Evolutionary conservation across 305 asterid genomes (phyloP), one percentile per base, ranked within the genome.

Genomic region (Fraxinus velutina): DNA sequence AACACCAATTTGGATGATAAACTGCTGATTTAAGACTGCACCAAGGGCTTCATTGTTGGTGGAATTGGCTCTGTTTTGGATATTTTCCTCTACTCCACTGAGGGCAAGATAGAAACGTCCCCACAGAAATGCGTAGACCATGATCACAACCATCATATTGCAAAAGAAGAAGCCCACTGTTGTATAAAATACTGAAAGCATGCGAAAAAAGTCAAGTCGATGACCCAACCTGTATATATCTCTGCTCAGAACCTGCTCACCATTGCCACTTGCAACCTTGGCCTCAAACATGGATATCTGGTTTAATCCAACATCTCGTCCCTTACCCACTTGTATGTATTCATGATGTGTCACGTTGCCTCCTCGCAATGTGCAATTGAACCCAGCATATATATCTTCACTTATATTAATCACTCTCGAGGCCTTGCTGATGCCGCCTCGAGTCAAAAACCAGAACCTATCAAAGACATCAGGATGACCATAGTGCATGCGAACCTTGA

Each of bases 221-320:
- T 95, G 99, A 70, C 99, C 99, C 87, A 95, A 86, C 83, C 99
- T 78, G 82, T 95, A 95, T 44, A 95, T 91, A 84, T 95, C 99
- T 84, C 99, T 85, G 88, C 99, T 95, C 91, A 95, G 85, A 30
- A 89, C 92, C 88, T 94, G 98, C 86, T 94, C 98, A 4, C 98
- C 98, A 8, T 94, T 94, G 73, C 98, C 98, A 83, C 97, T 90
- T 0, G 98, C 97, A 82, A 95, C 98, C 83, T 95, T 95, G 39
- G 99, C 99, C 90, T 95, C 99, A 76, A 95, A 95, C 97, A 95
- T 91, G 77, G 99, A 90, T 64, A 95, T 93, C 88, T 95, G 99
- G 89, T 95, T 95, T 87, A 95, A 81, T 70, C 99, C 99, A 34
- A 95, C 99, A 83, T 95, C 99, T 76, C 99, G 86, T 86, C 99